Evolutionary conservation across 768 basidiomycete species (phyloP), one percentile per base, ranked within the genome.

Genomic region (Paxillus ammoniavirescens): DNA sequence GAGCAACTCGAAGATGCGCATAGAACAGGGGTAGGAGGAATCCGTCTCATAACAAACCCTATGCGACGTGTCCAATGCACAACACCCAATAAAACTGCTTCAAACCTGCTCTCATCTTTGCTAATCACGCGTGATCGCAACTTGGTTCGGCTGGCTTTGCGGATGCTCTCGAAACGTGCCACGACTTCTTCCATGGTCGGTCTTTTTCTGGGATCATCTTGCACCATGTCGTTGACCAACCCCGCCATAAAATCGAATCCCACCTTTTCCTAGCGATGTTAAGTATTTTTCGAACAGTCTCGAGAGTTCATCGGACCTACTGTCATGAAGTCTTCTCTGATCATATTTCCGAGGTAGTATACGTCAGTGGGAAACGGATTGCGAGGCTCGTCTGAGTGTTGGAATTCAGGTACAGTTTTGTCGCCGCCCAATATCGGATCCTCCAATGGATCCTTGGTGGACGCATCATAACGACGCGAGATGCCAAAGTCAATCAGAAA

Each of bases 301-400:
- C 31, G 7, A 33, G 31, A 33, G 4, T 49, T 55, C 15, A 33
- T 59, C 42, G 26, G 48, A 63, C 53, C 3, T 49, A 52, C 18
- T 53, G 14, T 40, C 35, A 71, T 15, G 46, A 77, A 72, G 31
- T 72, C 58, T 33, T 47, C 49, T n/a, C 61, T 57, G 47, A 77
- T 63, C 15, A 70, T 36, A 51, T 78, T 78, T 0, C 76, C 77
- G 0, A 78, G 53, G 47, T 72, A 72, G 52, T 76, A 80, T 4
- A 80, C 65, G 35, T 80, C 78, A 0, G 71, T 72, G 0, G 71
- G 64, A 45, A 78, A 80, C 0, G 76, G 75, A 53, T 80, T 58
- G 15, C 65, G 62, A 0, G 62, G 67, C 2, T 57, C n/a, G 4
- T 52, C 23, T 1, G 50, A 59, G 4, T 61, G 60, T 17, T 68